Conservation (phyloP, 2,329 filamentous ascomycete genomes). For the Fusarium humuli region DNA sequence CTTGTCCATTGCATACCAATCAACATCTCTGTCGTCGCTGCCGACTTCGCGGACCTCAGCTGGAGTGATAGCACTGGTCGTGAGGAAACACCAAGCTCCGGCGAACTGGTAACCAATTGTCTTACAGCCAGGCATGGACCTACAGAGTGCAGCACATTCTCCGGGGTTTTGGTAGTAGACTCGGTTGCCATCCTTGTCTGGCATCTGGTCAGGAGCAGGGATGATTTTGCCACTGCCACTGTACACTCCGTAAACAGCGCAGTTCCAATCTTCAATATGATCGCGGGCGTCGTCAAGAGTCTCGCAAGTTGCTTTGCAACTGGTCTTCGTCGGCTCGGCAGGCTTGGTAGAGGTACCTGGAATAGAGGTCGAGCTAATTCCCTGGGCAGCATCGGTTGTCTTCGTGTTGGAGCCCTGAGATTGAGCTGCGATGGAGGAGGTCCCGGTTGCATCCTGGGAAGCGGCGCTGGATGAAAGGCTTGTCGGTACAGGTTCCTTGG, state of each 20-base stretch:
- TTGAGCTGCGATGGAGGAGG: too few species aligned
- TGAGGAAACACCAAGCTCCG: background rate
- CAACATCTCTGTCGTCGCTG: background rate
- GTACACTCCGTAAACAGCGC: constrained; percentile 1
- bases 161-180: background rate
- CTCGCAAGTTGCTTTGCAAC: background rate
- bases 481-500: background rate
- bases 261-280: background rate
- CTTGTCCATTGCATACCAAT: constrained; percentile 2
- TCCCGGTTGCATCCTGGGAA: background rate
- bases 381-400: background rate
- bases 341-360: background rate
- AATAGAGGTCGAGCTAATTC: background rate
- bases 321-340: background rate
- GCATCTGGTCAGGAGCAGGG: background rate
- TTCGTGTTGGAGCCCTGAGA: background rate
- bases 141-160: constrained; percentile 4
- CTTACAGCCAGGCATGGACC: background rate
- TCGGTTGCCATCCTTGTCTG: background rate
- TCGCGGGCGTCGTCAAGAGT: accelerated
- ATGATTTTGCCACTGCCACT: background rate
- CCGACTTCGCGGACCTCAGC: background rate
- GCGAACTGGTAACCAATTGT: background rate
- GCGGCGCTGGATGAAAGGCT: background rate
- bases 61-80: background rate